These are phyloP conservation scores for Phytophthora rubi DNA, from an alignment of 352 stramenopile species.

Conservation along the genomic window DNA sequence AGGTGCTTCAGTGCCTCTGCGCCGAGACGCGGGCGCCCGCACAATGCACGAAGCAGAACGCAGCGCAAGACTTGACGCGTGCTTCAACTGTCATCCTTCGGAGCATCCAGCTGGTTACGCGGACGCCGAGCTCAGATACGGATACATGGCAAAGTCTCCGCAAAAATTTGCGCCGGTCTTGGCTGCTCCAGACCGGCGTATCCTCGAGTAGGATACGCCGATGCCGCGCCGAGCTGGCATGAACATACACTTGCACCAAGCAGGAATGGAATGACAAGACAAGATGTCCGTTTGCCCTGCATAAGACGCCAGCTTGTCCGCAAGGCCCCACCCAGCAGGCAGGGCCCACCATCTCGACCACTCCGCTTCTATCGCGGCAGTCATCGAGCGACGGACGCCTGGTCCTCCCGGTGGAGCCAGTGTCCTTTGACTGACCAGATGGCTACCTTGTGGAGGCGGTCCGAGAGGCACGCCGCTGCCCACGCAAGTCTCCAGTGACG, in stretches of 20 bases:
- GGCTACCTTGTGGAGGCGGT: constrained; percentile 14
- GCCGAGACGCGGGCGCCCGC: background rate
- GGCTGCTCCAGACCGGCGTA: constrained; percentile 19
- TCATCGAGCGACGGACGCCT: constrained; percentile 6
- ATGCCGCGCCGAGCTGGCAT: background rate
- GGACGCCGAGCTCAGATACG: constrained; percentile 2
- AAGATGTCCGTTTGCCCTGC: background rate
- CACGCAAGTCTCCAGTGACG: constrained; percentile 19
- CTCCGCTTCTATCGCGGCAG: background rate
- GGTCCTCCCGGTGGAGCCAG: constrained; percentile 17
- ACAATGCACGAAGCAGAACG: background rate
- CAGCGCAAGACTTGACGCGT: background rate
- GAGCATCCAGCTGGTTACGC: constrained; percentile 10
- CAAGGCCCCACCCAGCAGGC: constrained; percentile 8
- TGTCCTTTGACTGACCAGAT: constrained; percentile 36
- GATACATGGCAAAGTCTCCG: constrained; percentile 10
- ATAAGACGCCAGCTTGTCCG: constrained; percentile 10
- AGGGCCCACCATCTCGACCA: constrained; percentile 9
- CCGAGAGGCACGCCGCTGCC: constrained; percentile 5
- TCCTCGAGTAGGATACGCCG: background rate
- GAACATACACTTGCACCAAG: background rate
- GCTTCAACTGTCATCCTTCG: constrained; percentile 12
- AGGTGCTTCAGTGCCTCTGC: background rate
- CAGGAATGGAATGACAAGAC: background rate
- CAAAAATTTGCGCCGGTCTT: background rate